Evolutionary conservation across 805 yeast species (phyloP), one percentile per base, ranked within the genome.

Genomic region (Metschnikowia arizonensis): DNA sequence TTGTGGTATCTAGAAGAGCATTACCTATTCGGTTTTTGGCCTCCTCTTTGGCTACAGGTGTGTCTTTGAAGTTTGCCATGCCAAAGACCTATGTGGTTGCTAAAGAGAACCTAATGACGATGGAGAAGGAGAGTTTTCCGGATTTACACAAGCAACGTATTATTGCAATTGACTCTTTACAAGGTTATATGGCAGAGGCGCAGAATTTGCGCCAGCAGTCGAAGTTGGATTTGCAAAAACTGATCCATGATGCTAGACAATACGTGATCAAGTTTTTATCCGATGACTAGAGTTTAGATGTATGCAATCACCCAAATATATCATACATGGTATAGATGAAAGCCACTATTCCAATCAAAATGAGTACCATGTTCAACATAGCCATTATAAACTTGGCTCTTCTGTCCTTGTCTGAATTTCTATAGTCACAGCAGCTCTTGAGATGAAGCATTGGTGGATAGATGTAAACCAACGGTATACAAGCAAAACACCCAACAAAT

Each of bases 401-500:
- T 10, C 48, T 56, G 41, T 60, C 64, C 2, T 36, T 28, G 15
- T 57, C 41, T 1, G 52, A 55, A 5, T 52, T 52, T 21, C 50
- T 52, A 43, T 51, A 50, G 29, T 50, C 53, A 48, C 75, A 70
- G 49, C 81, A 77, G 45, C 80, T 68, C 57, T 69, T 75, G 44
- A 79, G 69, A 57, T 86, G 93, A 43, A 86, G 66, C 73, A 86
- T 72, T 14, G 95, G 93, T 7, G 95, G 93, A 57, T 85, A 85
- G 80, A 86, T 82, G 66, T 86, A 86, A 4, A 86, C 93, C 66
- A 86, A 73, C 1, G 95, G 95, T 45, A 86, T 83, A 57, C 95
- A 86, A 1, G 91, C 90, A 66, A 86, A 83, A 42, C 89, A 83
- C 3, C 95, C 95, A 42, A 86, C 85, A 58, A 86, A 81, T 2